Evolutionary conservation across 192 early-diverging fungal species (phyloP), one percentile per base, ranked within the genome.

Genomic region (Umbelopsis sp.): DNA sequence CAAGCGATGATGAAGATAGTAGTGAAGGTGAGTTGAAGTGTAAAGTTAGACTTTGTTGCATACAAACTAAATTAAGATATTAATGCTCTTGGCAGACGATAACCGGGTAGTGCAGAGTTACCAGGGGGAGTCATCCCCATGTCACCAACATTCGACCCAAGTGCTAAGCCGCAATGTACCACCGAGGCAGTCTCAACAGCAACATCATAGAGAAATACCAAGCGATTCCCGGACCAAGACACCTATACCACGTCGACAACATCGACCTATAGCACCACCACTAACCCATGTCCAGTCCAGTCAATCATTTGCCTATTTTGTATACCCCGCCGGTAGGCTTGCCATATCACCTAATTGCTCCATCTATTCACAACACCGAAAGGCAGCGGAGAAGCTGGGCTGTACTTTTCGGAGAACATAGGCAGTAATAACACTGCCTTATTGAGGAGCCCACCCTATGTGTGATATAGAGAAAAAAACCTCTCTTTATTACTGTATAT

Each of bases 1-100:
- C 56, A 62, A 62, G 56, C n/a, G 56, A 62, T 31, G 56, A 62
- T 31, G 56, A 62, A 62, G 56, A 62, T 17, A 62, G 56, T 14
- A 62, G 56, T 16, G 29, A 62, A 34, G 56, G 56, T 62, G 17
- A 34, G 56, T 20, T 32, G 12, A 0, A 12, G 16, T 12, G 24
- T n/a, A 32, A 0, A 0, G 14, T n/a, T 0, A 17, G 17, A 2
- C 4, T 32, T 5, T 11, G 32, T 12, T 11, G 26, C 10, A 34
- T 17, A 26, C 6, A 62, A 3, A 1, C 47, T 49, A 49, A 49
- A 47, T 9, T 12, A 12, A 47, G 14, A 47, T n/a, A 47, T 10
- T 6, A n/a, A 49, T 49, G 6, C 47, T 17, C 47, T 49, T 49
- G 47, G 47, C 47, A 49, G 47, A 49, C 5, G 47, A 49, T 6